Percentiles rank a stretch among this genome's conserved stretches.
These are phyloP conservation scores for Sphaerosporella brunnea DNA, from an alignment of 495 filamentous ascomycete species.

Conservation along the genomic window DNA sequence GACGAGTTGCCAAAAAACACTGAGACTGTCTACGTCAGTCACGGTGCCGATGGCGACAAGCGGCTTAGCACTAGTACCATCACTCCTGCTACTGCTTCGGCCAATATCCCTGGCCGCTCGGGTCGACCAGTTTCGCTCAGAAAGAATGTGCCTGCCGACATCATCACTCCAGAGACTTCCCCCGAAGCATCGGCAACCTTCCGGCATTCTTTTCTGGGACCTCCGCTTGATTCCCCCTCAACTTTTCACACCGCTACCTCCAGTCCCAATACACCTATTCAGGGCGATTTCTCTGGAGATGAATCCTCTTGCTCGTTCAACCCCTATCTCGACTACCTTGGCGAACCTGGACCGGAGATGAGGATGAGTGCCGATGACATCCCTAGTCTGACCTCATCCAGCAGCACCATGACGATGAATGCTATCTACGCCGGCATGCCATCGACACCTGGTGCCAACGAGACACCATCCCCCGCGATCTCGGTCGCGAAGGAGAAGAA, in stretches of 20 bases:
- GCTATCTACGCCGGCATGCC: constrained; percentile 22
- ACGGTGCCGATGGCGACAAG: not conserved
- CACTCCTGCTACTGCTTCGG: constrained; percentile 1
- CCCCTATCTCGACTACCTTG: constrained; percentile 20
- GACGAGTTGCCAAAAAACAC: constrained; percentile 10
- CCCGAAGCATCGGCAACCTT: constrained; percentile 20
- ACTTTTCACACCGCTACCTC: constrained; percentile 23
- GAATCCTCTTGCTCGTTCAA: constrained; percentile 20
- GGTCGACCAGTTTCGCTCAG: not conserved
- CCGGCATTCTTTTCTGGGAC: constrained; percentile 1
- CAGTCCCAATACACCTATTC: constrained; percentile 20
- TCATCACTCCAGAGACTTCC: constrained; percentile 15
- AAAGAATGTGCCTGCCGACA: constrained; percentile 20
- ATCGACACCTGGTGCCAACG: constrained; percentile 15
- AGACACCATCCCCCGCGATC: constrained; percentile 7
- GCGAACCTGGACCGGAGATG: constrained; percentile 26
- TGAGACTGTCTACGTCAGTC: constrained; percentile 5
- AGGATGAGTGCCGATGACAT: constrained; percentile 26
- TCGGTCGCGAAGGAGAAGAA: constrained; percentile 16
- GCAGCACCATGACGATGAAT: constrained; percentile 26
- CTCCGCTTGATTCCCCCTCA: constrained; percentile 19
- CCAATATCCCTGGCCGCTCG: not conserved
- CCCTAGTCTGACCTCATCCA: constrained; percentile 24
- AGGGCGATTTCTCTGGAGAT: constrained; percentile 17
- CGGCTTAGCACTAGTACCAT: constrained; percentile 4